A percentile compares a stretch with the other conserved stretches of the same genome.
phyloP scores from a whole-genome alignment of 305 asterid species.

The Striga hermonthica region DNA sequence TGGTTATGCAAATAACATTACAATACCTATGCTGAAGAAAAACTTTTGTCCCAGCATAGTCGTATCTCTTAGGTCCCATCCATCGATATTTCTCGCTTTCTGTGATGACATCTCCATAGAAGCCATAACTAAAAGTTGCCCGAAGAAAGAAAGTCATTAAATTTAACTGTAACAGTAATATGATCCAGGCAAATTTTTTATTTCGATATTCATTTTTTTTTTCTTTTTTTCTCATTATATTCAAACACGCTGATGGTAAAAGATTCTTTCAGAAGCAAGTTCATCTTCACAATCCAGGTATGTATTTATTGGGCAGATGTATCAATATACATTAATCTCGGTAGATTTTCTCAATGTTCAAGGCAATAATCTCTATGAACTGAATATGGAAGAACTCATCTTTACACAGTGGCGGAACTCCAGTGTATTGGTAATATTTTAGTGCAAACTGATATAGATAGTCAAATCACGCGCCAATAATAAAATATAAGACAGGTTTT shows the following conservation, averaged over 20 bases:
- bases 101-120: constrained; percentile 94
- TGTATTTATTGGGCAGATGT: too few relatives aligned
- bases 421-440: constrained; percentile 6
- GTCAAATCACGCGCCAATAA: not conserved
- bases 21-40: constrained; percentile 87
- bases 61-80: constrained; percentile 98
- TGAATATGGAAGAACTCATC: too few relatives aligned
- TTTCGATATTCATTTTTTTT: too few relatives aligned
- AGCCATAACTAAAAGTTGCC: constrained; percentile 68
- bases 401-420: too few relatives aligned
- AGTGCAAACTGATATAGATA: not conserved
- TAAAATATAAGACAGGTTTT: constrained; percentile 8
- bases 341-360: too few relatives aligned
- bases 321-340: too few relatives aligned
- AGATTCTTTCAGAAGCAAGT: too few relatives aligned
- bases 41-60: constrained; percentile 94
- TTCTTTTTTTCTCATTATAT: too few relatives aligned
- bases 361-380: too few relatives aligned
- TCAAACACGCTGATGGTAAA: too few relatives aligned
- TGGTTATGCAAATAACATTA: not conserved
- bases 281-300: too few relatives aligned
- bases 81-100: constrained; percentile 95
- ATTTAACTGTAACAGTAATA: constrained; percentile 19
- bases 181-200: constrained; percentile 14
- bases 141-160: constrained; percentile 22